Evolutionary conservation across 2,329 filamentous ascomycete species (phyloP).

Genomic region (Colletotrichum coccodes): DNA sequence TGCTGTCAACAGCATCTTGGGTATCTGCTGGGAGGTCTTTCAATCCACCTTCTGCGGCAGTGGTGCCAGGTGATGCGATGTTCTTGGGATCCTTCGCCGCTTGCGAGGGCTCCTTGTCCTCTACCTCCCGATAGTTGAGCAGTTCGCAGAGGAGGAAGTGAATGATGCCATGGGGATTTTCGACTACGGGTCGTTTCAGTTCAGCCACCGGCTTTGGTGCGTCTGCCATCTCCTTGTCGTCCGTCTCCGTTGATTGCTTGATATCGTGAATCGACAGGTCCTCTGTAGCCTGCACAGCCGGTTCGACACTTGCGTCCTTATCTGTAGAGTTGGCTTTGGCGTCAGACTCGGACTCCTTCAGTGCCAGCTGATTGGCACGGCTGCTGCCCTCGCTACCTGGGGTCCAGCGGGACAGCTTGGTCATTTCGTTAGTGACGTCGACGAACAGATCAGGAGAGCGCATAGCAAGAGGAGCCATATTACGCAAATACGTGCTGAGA

Average conservation of each 20-base stretch:
- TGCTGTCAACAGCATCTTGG: conserved; percentile 36
- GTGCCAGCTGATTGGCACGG: conserved; percentile 48
- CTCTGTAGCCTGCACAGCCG: conserved; percentile 56
- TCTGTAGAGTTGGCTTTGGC: conserved; percentile 27
- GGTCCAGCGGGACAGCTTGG: conserved; percentile 76
- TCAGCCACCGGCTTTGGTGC: conserved; percentile 72
- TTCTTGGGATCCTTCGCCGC: conserved; percentile 54
- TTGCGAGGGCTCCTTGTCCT: conserved; percentile 76
- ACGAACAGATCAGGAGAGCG: conserved; percentile 88
- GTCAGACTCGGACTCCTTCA: conserved; percentile 49
- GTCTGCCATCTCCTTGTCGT: conserved; percentile 71
- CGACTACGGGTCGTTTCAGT: conserved; percentile 83
- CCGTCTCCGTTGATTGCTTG: conserved; percentile 68
- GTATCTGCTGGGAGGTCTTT: conserved; percentile 33
- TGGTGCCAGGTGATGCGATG: conserved; percentile 42
- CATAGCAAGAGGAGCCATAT: conserved; percentile 81
- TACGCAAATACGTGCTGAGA: conserved; percentile 77
- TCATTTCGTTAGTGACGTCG: conserved; percentile 84
- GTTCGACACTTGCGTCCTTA: conserved; percentile 46
- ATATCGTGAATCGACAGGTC: conserved; percentile 62
- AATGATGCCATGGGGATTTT: conserved; percentile 93
- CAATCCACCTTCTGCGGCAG: neutral
- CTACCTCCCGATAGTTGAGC: conserved; percentile 90
- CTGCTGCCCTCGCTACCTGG: conserved; percentile 45
- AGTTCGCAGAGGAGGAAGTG: conserved; percentile 95